Base-by-base conservation (phyloP, 331 rosid genomes). In the Quercus phellos region DNA sequence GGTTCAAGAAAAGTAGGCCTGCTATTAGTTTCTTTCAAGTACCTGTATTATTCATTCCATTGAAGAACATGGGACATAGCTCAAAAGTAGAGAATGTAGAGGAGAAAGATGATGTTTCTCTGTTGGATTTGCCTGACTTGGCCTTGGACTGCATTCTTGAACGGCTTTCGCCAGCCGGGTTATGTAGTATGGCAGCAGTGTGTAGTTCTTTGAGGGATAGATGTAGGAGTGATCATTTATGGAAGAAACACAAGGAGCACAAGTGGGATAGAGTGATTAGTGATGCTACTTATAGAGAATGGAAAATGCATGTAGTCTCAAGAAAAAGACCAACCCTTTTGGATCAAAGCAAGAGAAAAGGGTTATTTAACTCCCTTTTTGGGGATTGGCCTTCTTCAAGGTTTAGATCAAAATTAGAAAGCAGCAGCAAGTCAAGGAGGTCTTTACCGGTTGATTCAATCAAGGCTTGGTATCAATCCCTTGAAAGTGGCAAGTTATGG, bases 91-190 rank as follows among this genome's bases (percentile, higher is more conserved):
- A 83, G 81, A 80, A 84, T 79, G 89, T 51, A 60, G 84, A 83
- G 74, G 90, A 85, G 82, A 77, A 56, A 18, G 79, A 51, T 3
- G 74, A 66, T 59, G 70, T 70, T 67, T 88, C 87, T 68, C 90
- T 94, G 46, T 81, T 94, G 87, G 98, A 94, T 87, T 89, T 92
- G 85, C 99, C 97, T 63, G 91, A 91, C 74, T 83, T 92, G 77
- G 83, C 91, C 51, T 79, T 94, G 75, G 97, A 92, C 35, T 78
- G 87, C 61, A 82, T 94, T 73, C 92, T 94, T 59, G 94, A 86
- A 76, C 86, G 78, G 30, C 97, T 95, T 80, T 89, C 99, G 3
- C 96, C 99, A 0, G 73, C 80, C 55, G 96, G 83, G 55, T 73
- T 95, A 55, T 85, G 94, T 35, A 81, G 58, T 24, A 84, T 86